phyloP scores from a whole-genome alignment of 208 protist genomes.

The Acanthamoeba castellanii region DNA sequence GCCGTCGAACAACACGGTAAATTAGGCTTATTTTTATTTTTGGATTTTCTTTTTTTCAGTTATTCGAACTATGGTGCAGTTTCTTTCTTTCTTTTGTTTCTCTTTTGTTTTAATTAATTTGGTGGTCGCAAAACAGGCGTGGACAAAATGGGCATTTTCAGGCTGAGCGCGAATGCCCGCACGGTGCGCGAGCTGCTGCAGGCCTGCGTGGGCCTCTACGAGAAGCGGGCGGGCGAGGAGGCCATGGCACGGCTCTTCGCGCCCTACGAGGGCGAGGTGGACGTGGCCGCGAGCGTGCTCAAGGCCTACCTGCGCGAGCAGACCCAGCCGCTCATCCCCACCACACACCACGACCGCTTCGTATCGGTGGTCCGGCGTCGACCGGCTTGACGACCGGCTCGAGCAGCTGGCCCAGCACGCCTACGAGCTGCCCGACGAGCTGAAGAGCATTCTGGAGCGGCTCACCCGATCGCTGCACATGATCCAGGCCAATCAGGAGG shows the following conservation, averaged over 20 bases:
- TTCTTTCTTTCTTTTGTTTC: neutral
- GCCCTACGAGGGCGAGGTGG: constrained; percentile 31
- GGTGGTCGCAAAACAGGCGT: neutral
- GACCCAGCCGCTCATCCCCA: constrained; percentile 52
- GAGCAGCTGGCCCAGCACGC: neutral
- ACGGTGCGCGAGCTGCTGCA: constrained; percentile 11
- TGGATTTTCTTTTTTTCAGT: neutral
- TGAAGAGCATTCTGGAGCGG: constrained; percentile 6
- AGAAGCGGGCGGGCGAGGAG: neutral
- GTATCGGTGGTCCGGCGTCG: neutral
- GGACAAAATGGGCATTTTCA: constrained; percentile 28
- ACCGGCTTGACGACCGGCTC: neutral
- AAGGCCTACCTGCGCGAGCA: constrained; percentile 45
- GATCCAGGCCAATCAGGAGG: constrained; percentile 1
- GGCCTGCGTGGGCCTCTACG: neutral
- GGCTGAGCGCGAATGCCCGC: constrained; percentile 13
- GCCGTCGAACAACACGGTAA: constrained; percentile 30
- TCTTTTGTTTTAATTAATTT: neutral
- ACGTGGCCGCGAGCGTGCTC: constrained; percentile 40
- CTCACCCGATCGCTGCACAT: neutral
- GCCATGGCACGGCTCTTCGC: neutral
- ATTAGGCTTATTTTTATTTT: neutral
- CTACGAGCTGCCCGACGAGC: neutral
- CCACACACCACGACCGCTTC: neutral
- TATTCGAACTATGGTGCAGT: neutral